Evolutionary conservation across 2,329 filamentous ascomycete species (phyloP), one percentile per base, ranked within the genome.

Genomic region (Neopestalotiopsis sp.): DNA sequence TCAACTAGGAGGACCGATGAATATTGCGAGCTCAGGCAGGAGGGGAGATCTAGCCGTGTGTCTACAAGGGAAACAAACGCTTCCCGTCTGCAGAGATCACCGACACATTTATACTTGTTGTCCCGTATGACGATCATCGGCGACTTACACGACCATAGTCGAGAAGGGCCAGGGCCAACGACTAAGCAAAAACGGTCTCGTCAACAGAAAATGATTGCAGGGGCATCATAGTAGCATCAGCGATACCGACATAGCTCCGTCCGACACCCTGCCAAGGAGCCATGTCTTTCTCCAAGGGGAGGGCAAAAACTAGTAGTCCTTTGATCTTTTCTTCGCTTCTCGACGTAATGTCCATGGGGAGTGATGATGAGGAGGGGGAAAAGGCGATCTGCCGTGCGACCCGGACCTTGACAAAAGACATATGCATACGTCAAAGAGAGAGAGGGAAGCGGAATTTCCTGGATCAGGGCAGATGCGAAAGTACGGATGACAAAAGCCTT

Each of bases 191-290:
- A 61, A 4, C 13, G 14, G 34, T 20, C 30, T 62, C 28, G 5
- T 40, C 28, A 62, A 13, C 14, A 20, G 28, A 40, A 13, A n/a
- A 38, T 20, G 17, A 20, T 62, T 62, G 32, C 30, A 30, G 57
- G 30, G 45, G 45, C 45, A 53, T 53, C 45, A 30, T 59, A 34
- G 57, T 62, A 10, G 34, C 14, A 38, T 34, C n/a, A 62, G n/a
- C 59, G 59, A 62, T 62, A 40, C 59, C 59, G 59, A 62, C 59
- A 62, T 62, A 62, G 59, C 59, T 62, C 59, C 59, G 59, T 20
- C n/a, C n/a, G 45, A 53, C 17, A 53, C 45, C 45, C 45, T 53
- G 45, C 32, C 59, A n/a, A 34, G 57, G 57, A 59, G 24, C 57
- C 57, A 59, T 30, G 57, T 34, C 30, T 30, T 24, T 28, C 3